Conservation (phyloP, 345 rosid species). For the Eucalyptus pauciflora region DNA sequence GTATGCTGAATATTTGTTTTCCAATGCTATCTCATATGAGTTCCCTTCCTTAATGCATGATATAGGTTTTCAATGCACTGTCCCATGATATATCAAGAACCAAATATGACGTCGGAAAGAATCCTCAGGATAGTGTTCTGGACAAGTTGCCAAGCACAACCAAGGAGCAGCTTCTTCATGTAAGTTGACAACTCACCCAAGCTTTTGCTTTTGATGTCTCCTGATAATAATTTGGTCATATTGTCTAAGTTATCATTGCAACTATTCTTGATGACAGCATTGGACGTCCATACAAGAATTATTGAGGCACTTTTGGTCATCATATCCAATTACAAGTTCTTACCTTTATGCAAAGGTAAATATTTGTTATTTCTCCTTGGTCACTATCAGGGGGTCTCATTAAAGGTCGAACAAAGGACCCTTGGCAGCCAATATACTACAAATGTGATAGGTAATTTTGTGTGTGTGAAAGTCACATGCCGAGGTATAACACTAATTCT, state of each 20-base stretch:
- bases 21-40: neutral
- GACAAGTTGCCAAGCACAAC: slow-evolving; percentile 64
- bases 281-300: slow-evolving; percentile 78
- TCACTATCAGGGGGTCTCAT: neutral
- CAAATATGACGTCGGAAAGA: slow-evolving; percentile 62
- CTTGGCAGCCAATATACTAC: neutral
- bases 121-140: slow-evolving; percentile 65
- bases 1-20: neutral
- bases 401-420: neutral
- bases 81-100: slow-evolving; percentile 75
- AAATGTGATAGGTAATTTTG: neutral
- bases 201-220: neutral
- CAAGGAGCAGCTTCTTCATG: slow-evolving; percentile 68
- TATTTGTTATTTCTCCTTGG: neutral
- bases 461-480: neutral
- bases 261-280: slow-evolving; percentile 31
- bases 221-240: neutral
- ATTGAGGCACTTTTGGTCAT: slow-evolving; percentile 86
- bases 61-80: slow-evolving; percentile 70
- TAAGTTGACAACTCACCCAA: slow-evolving; percentile 12
- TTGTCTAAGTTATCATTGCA: neutral
- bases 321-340: slow-evolving; percentile 74
- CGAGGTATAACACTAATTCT: neutral
- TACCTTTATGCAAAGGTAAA: slow-evolving; percentile 73
- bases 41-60: neutral